Conservation (phyloP, 495 filamentous ascomycete genomes). For the Friedmanniomyces simplex region DNA sequence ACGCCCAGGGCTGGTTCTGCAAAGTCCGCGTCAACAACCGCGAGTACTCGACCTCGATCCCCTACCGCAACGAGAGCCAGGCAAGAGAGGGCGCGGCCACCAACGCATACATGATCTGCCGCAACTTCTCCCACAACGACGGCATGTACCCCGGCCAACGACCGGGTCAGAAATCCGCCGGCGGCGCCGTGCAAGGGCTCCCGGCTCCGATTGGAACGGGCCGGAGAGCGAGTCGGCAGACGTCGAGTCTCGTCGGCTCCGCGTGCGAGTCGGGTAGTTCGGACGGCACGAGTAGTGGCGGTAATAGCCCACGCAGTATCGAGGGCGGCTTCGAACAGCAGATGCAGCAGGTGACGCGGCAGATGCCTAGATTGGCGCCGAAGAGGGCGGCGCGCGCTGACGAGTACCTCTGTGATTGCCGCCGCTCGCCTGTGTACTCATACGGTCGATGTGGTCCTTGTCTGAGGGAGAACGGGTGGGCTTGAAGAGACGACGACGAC, state of each 20-base stretch:
- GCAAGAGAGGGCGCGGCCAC: slow-evolving; percentile 93
- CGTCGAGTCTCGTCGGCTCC: slow-evolving; percentile 32
- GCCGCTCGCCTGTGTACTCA: slow-evolving; percentile 7
- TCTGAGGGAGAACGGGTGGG: slow-evolving; percentile 15
- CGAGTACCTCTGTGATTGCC: slow-evolving; percentile 14
- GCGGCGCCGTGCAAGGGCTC: slow-evolving; percentile 74
- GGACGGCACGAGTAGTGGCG: slow-evolving; percentile 37
- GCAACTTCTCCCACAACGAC: slow-evolving; percentile 96
- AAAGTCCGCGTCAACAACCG: slow-evolving; percentile 91
- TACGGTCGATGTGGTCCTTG: slow-evolving; percentile 16
- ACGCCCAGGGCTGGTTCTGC: slow-evolving; percentile 69
- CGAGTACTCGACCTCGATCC: slow-evolving; percentile 87
- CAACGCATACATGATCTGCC: slow-evolving; percentile 94
- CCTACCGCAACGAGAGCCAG: slow-evolving; percentile 66
- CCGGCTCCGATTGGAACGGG: slow-evolving; percentile 64
- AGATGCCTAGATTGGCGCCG: slow-evolving; percentile 4
- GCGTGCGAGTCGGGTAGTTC: slow-evolving; percentile 8
- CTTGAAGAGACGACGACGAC: not conserved
- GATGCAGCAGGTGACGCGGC: slow-evolving; percentile 17
- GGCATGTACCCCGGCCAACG: slow-evolving; percentile 68
- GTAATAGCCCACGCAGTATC: slow-evolving; percentile 46
- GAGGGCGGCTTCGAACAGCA: slow-evolving; percentile 31
- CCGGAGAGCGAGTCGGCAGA: slow-evolving; percentile 26
- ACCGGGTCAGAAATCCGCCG: slow-evolving; percentile 59
- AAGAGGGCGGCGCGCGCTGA: not conserved